phyloP scores from a whole-genome alignment of 2,329 filamentous ascomycete species.

The Fusarium phyllophilum region DNA sequence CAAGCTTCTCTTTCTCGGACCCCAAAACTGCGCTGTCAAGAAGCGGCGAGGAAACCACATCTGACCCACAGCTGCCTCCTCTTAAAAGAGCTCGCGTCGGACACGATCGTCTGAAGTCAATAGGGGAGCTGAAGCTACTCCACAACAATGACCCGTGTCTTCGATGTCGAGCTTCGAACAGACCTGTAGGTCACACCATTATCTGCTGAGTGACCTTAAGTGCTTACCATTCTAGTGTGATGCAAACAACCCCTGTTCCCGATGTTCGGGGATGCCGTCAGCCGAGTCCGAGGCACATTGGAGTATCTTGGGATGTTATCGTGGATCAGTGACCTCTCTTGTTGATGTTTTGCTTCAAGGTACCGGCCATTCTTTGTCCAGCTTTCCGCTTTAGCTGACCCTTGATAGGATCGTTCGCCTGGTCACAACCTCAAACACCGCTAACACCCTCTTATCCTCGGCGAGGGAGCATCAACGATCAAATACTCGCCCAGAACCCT shows the following conservation, averaged over 20 bases:
- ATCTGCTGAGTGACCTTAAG: neutral
- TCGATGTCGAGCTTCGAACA: conserved; percentile 59
- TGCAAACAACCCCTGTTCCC: conserved; percentile 59
- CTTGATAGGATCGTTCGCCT: conserved; percentile 57
- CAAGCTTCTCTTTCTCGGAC: conserved; percentile 52
- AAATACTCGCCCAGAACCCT: conserved; percentile 58
- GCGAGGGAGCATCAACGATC: conserved; percentile 63
- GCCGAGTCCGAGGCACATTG: conserved; percentile 58
- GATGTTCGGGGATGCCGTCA: conserved; percentile 54
- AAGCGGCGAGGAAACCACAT: conserved; percentile 58
- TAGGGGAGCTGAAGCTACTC: conserved; percentile 64
- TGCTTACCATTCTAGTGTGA: conserved; percentile 57
- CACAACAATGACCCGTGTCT: conserved; percentile 61
- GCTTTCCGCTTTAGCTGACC: conserved; percentile 15
- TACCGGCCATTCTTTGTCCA: conserved; percentile 43
- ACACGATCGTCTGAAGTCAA: conserved; percentile 65
- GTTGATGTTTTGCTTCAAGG: conserved; percentile 62
- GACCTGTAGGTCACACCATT: conserved; percentile 52
- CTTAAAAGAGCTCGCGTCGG: conserved; percentile 64
- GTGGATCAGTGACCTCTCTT: conserved; percentile 58
- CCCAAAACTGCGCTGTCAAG: conserved; percentile 51
- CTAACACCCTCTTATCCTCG: conserved; percentile 61
- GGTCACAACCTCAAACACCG: conserved; percentile 60
- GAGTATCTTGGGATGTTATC: conserved; percentile 62
- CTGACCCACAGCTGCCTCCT: conserved; percentile 64